Evolutionary conservation across 352 stramenopile genomes (phyloP).

Genomic region (Pythium chondricola): DNA sequence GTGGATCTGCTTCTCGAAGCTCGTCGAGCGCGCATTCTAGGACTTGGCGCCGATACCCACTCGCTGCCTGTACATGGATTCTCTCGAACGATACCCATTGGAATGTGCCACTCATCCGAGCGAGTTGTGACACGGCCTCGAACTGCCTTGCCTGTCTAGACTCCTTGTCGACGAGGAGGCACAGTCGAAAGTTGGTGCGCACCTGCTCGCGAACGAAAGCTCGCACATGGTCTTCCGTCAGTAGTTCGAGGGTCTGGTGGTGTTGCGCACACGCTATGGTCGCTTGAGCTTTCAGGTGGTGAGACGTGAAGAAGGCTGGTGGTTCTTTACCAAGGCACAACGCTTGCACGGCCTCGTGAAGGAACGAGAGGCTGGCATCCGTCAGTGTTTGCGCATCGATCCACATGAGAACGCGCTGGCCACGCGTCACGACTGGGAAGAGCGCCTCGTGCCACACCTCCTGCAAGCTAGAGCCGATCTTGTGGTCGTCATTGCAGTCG

Average conservation of each 20-base stretch:
- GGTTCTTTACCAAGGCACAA: constrained; percentile 28
- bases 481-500: background rate
- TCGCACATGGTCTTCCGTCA: constrained; percentile 27
- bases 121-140: background rate
- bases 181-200: constrained; percentile 38
- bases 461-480: too few species aligned
- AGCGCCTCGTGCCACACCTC: background rate
- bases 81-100: constrained; percentile 10
- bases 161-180: constrained; percentile 29
- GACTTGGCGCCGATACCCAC: constrained; percentile 8
- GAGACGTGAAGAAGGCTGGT: constrained; percentile 26
- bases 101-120: constrained; percentile 9
- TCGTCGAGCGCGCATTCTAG: constrained; percentile 1
- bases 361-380: too few species aligned
- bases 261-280: constrained; percentile 29
- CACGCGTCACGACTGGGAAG: background rate
- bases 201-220: constrained; percentile 25
- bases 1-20: background rate
- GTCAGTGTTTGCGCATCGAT: constrained; percentile 1
- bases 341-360: constrained; percentile 10
- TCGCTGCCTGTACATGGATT: background rate
- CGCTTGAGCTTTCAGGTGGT: constrained; percentile 27
- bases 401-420: background rate
- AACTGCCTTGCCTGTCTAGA: too few species aligned
- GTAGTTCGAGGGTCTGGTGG: constrained; percentile 23